A percentile compares a stretch with the other conserved stretches of the same genome.
Conservation (phyloP, 2,329 filamentous ascomycete species). For the Ceratocystis ficicola region DNA sequence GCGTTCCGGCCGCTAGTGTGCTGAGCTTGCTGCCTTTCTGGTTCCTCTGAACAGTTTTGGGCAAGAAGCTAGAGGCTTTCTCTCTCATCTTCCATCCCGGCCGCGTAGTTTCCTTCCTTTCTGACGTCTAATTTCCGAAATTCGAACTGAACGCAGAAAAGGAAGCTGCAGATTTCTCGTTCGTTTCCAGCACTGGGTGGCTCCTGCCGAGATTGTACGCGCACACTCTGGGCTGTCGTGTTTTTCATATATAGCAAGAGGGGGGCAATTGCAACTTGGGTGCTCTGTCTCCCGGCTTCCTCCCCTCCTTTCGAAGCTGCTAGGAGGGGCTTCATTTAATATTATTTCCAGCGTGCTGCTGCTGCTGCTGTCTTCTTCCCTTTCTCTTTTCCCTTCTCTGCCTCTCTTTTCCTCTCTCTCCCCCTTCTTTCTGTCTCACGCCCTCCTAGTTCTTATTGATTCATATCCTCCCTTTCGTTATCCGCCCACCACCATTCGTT, state of each 20-base stretch:
- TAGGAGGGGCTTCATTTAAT: neutral
- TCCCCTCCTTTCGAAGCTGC: neutral
- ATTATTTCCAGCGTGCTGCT: neutral
- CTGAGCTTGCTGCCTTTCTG: neutral
- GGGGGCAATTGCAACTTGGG: neutral
- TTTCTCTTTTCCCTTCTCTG: neutral
- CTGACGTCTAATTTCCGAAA: conserved; percentile 4
- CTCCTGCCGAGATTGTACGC: neutral
- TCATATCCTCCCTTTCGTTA: neutral
- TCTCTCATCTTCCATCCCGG: neutral
- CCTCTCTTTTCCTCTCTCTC: neutral
- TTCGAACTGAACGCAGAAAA: neutral
- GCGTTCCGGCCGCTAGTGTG: neutral
- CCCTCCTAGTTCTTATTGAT: neutral
- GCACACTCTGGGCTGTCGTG: neutral
- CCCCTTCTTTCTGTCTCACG: neutral
- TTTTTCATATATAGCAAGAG: neutral
- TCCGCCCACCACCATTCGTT: neutral
- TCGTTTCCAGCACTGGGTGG: neutral
- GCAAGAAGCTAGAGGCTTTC: neutral
- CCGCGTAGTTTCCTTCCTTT: conserved; percentile 6
- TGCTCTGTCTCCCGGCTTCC: neutral
- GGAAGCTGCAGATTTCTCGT: neutral
- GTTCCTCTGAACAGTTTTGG: neutral
- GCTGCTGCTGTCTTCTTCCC: neutral